Evolutionary conservation across 192 early-diverging fungal species (phyloP), one percentile per base, ranked within the genome.

Genomic region (Martensiomyces pterosporus): DNA sequence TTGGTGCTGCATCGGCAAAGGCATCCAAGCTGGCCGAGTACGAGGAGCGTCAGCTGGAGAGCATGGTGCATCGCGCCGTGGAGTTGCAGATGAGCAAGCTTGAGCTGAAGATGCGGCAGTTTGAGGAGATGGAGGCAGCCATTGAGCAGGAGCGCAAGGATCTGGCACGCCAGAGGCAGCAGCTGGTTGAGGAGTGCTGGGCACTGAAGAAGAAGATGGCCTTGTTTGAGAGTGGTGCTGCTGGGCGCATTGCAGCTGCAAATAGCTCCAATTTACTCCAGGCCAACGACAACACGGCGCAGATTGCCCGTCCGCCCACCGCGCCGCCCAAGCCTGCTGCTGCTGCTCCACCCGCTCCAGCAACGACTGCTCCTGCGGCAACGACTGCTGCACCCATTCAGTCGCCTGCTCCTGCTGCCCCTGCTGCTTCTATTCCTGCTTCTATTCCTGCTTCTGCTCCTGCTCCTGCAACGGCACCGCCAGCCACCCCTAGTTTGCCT

Each of bases 1-100:
- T 99, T 9, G 95, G 89, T 1, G 82, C 94, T 2, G 94, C 94
- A 0, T 92, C 94, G 2, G 94, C 84, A 19, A 97, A 97, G 65
- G 89, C 93, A 10, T 75, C 87, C 27, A 75, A 66, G 4, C 77
- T 98, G 6, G 88, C 92, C 1, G 67, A 83, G 12, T 80, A 87
- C 50, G 90, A 95, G 56, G 94, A 94, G 52, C 75, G 82, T 7
- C 92, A 98, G 73, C 82, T 91, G 36, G 84, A 88, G 50, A 77
- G 80, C 23, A 64, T 92, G 49, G 87, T 94, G 15, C 80, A 90
- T 43, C 76, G 80, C 14, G 81, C 91, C 0, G 83, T 97, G 2
- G 86, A 96, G 45, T 73, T 85, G 43, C 93, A 99, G 62, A 67
- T 94, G 43, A 79, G 80, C 60, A 95, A 97, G 63, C 51, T 98